Percentiles rank a stretch among this genome's conserved stretches.
phyloP scores from a whole-genome alignment of 768 basidiomycete species.

The Russula ochroleuca region DNA sequence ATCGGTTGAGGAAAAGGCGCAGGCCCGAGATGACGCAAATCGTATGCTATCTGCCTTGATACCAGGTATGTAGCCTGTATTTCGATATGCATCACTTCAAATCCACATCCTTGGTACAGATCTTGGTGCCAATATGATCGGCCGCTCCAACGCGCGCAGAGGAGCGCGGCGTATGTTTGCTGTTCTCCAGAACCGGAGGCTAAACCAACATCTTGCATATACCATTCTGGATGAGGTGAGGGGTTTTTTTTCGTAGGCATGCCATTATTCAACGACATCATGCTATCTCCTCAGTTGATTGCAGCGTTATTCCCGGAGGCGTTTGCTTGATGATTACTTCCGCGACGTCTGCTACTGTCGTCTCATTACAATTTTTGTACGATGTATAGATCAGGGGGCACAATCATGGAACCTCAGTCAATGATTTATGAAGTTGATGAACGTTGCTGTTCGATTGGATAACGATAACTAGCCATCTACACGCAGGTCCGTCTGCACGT shows the following conservation, averaged over 20 bases:
- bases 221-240: slow-evolving; percentile 86
- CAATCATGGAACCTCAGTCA: neutral
- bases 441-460: neutral
- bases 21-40: slow-evolving; percentile 82
- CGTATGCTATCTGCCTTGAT: slow-evolving; percentile 86
- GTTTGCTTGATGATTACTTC: slow-evolving; percentile 17
- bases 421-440: neutral
- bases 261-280: neutral
- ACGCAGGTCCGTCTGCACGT: neutral
- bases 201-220: slow-evolving; percentile 91
- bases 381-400: neutral
- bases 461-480: slow-evolving; percentile 6
- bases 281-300: slow-evolving; percentile 43
- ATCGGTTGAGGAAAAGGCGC: slow-evolving; percentile 72
- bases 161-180: slow-evolving; percentile 92
- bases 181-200: slow-evolving; percentile 87
- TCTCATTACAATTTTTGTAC: neutral
- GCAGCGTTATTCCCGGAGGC: slow-evolving; percentile 57
- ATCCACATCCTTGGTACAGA: slow-evolving; percentile 45
- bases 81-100: neutral
- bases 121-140: slow-evolving; percentile 95
- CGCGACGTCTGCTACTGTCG: neutral
- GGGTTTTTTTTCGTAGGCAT: neutral
- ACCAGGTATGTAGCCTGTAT: slow-evolving; percentile 55
- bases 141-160: slow-evolving; percentile 89